These are phyloP conservation scores for Cytospora leucostoma DNA, from an alignment of 2,329 filamentous ascomycete species.

Conservation along the genomic window DNA sequence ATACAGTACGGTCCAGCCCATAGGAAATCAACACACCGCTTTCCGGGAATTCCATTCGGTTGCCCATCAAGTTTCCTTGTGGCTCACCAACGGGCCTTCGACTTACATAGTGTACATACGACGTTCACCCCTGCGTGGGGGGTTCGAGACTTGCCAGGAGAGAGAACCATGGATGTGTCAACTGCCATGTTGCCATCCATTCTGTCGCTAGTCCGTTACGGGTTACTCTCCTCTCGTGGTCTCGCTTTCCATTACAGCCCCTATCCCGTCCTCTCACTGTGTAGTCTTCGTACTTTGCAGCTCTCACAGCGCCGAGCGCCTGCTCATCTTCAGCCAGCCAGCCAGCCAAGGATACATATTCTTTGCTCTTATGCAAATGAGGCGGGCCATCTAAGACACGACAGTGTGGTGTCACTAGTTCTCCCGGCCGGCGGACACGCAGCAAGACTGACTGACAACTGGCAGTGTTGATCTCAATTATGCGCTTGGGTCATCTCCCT, in stretches of 20 bases:
- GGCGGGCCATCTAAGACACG: slow-evolving; percentile 21
- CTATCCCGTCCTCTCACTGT: slow-evolving; percentile 18
- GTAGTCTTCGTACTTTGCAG: slow-evolving; percentile 5
- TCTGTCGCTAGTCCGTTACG: slow-evolving; percentile 6
- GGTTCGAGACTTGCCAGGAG: slow-evolving; percentile 21
- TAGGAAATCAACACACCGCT: slow-evolving; percentile 20
- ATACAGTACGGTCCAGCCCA: slow-evolving; percentile 17
- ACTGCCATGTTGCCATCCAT: slow-evolving; percentile 5
- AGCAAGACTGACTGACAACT: slow-evolving; percentile 21
- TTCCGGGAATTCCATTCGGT: slow-evolving; percentile 12
- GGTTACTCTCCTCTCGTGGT: background rate
- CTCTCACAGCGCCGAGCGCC: slow-evolving; percentile 11
- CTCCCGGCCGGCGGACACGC: slow-evolving; percentile 8
- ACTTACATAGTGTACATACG: background rate
- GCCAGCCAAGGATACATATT: slow-evolving; percentile 13
- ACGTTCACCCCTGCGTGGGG: slow-evolving; percentile 15
- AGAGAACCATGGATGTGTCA: slow-evolving; percentile 16
- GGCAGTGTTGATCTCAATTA: slow-evolving; percentile 21
- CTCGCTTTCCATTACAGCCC: slow-evolving; percentile 9
- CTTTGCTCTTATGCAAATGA: slow-evolving; percentile 16
- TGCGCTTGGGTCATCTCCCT: slow-evolving; percentile 20
- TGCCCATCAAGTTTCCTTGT: slow-evolving; percentile 11
- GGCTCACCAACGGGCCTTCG: slow-evolving; percentile 9
- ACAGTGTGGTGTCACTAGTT: slow-evolving; percentile 16
- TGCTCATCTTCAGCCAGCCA: slow-evolving; percentile 1